These are phyloP conservation scores for Seminavis robusta DNA, from an alignment of 108 stramenopile genomes.

Conservation along the genomic window DNA sequence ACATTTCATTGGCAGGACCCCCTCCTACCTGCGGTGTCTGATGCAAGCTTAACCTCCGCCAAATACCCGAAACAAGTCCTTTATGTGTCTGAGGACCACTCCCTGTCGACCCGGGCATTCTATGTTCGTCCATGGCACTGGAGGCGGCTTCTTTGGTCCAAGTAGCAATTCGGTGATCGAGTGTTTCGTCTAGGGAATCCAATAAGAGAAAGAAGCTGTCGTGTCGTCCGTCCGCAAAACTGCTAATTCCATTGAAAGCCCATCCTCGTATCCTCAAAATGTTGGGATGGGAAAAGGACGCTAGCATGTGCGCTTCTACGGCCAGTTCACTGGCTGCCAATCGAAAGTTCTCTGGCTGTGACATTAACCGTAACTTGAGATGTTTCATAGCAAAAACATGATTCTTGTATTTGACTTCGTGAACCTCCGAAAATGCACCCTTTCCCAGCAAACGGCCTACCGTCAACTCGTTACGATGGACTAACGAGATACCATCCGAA, in stretches of 20 bases:
- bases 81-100: neutral
- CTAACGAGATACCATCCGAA: conserved; percentile 19
- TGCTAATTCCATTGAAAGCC: conserved; percentile 53
- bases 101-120: no score
- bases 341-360: conserved; percentile 46
- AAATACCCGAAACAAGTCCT: neutral
- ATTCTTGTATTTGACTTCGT: conserved; percentile 9
- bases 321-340: conserved; percentile 66
- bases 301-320: conserved; percentile 71
- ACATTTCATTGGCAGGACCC: neutral
- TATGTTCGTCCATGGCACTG: neutral
- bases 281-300: conserved; percentile 67
- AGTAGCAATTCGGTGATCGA: conserved; percentile 44
- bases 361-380: conserved; percentile 36
- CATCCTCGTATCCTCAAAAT: conserved; percentile 72
- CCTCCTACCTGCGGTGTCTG: neutral
- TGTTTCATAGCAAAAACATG: conserved; percentile 44
- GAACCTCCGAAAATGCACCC: conserved; percentile 66
- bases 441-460: conserved; percentile 44
- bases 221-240: conserved; percentile 33
- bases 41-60: neutral
- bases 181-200: conserved; percentile 46
- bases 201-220: conserved; percentile 50
- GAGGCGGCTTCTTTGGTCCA: conserved; percentile 30
- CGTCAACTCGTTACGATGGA: conserved; percentile 10